Base-by-base conservation (phyloP, 257 asterid species). In the Craterostigma plantagineum region DNA sequence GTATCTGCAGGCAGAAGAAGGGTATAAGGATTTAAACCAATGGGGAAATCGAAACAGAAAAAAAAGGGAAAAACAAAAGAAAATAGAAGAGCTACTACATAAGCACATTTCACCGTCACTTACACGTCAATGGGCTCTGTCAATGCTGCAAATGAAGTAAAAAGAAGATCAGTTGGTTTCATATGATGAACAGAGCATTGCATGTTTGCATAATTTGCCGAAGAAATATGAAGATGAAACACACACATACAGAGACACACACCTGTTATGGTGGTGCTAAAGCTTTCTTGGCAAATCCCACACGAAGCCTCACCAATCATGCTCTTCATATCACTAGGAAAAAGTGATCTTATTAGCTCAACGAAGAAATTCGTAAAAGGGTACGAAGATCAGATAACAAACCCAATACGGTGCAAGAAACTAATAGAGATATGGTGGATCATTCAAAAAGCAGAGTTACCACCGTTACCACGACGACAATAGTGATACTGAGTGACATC, bases 281-380 rank as follows among this genome's bases (percentile, higher is more conserved):
- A 87, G 76, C 79, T 79, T 69, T 87, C 97, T 61, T 79, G 81
- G 58, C 97, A 87, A 34, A 87, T 87, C 59, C 68, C 39, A 46
- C 95, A 87, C 0, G 58, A 48, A 37, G 76, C 97, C 59, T 79
- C 93, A 11, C 97, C 95, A 50, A 72, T 69, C 73, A 70, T 59
- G 72, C 70, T 68, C 68, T 87, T 82, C 92, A 76, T 74, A 55
- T 87, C 93, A 52, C 96, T 84, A 78, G n/a, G 38, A 69, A 66
- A 35, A 11, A 23, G 30, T n/a, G n/a, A 45, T 43, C 10, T 9
- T 15, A 15, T 10, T 14, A 4, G 14, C 10, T 43, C 33, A 18
- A 16, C 16, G 10, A 16, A 33, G 23, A 43, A 43, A 4, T 10
- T 43, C 30, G 10, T 9, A 27, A 7, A 36, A 10, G 11, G n/a